Evolutionary conservation across 75 land plant species (phyloP), one percentile per base, ranked within the genome.

Genomic region (Larix kaempferi): DNA sequence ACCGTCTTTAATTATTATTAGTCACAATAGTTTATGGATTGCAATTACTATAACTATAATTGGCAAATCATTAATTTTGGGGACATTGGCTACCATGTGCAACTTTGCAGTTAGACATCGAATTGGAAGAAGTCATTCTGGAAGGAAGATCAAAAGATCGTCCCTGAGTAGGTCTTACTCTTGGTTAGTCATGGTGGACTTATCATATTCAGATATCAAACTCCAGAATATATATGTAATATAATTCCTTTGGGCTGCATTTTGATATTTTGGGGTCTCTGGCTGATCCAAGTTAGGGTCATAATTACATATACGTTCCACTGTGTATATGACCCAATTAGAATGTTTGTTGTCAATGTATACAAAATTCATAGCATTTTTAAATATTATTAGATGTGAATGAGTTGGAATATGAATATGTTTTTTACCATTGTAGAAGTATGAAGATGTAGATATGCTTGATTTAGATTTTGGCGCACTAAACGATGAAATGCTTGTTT

Each of bases 71-170:
- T 86, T 88, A 57, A 88, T 91, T 88, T 59, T 86, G 13, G 77
- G 84, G 3, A 91, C 93, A 16, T 74, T 91, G 13, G 93, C 86
- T 10, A 78, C 88, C 19, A 83, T 91, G 93, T 84, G 86, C 65
- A 88, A 88, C 73, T 91, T 82, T 29, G 84, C 88, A 27, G 56
- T 89, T 59, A 29, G 52, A 49, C 82, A 87, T 59, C 37, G 71
- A 33, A 2, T 66, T 66, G 35, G 39, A 64, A 87, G 33, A 29
- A 29, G 33, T 29, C 0, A 29, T 29, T 29, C 33, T 29, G 33
- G 33, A 29, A 29, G 33, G 0, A 29, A 29, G 33, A 29, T 29
- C 1, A 29, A 1, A 29, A 29, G 33, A 59, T 75, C 73, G 3
- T 86, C 82, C 54, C 77, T 62, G 76, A 89, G 85, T 67, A 66